A percentile compares a stretch with the other conserved stretches of the same genome.
phyloP scores from a whole-genome alignment of 1,284 basidiomycete genomes.

The Heterobasidion occidentale region DNA sequence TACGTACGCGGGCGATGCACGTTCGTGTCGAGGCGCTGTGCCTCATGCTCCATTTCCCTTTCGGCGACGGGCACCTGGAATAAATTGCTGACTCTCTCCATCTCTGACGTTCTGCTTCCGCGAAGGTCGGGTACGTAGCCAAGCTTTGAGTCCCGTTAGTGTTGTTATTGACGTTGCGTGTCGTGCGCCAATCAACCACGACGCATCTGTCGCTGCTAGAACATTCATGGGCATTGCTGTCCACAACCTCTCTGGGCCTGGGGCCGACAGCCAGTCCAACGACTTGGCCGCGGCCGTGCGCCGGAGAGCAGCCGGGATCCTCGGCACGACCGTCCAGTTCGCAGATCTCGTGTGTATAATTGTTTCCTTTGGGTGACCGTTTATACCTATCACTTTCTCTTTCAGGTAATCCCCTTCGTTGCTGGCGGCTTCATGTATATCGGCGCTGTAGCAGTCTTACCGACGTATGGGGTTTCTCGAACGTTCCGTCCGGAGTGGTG shows the following conservation, averaged over 20 bases:
- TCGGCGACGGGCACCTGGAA: background rate
- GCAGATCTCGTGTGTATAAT: conserved; percentile 62
- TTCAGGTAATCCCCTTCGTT: conserved; percentile 81
- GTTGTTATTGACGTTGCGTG: background rate
- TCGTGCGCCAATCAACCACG: background rate
- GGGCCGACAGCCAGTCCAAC: conserved; percentile 9
- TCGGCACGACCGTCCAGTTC: conserved; percentile 72
- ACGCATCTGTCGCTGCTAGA: conserved; percentile 28
- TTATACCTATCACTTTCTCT: background rate
- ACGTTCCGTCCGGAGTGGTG: background rate
- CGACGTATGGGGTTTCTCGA: conserved; percentile 56
- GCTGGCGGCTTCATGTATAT: conserved; percentile 93
- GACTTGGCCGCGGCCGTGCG: conserved; percentile 60
- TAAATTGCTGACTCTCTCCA: background rate
- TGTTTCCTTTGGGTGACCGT: background rate
- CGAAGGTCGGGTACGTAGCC: conserved; percentile 44
- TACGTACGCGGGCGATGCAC: background rate
- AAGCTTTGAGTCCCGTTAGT: background rate
- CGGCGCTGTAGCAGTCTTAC: conserved; percentile 83
- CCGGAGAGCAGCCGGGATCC: conserved; percentile 63
- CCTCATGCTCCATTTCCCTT: background rate
- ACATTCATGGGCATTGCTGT: conserved; percentile 89
- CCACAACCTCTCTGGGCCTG: conserved; percentile 55
- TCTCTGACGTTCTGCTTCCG: background rate
- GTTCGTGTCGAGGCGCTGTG: background rate